Evolutionary conservation across 2,329 filamentous ascomycete species (phyloP).

Genomic region (Sarocladium brachiariae): DNA sequence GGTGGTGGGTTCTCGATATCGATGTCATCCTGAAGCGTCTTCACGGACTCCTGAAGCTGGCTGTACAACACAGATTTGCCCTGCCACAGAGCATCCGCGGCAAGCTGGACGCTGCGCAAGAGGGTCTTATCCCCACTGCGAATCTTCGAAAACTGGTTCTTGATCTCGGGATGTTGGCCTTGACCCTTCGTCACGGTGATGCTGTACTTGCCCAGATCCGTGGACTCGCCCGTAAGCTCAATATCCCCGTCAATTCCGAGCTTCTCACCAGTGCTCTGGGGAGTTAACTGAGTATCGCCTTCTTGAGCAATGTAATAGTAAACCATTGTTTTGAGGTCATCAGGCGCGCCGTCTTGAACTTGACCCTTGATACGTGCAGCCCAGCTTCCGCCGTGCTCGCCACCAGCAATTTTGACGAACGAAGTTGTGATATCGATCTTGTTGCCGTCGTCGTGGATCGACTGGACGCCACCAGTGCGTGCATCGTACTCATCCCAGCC

Average conservation of each 20-base stretch:
- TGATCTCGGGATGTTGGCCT: constrained; percentile 53
- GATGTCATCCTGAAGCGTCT: constrained; percentile 41
- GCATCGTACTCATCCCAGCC: constrained; percentile 98
- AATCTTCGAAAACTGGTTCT: constrained; percentile 58
- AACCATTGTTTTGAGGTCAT: constrained; percentile 65
- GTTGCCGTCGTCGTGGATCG: constrained; percentile 85
- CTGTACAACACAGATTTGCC: constrained; percentile 58
- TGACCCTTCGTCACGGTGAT: constrained; percentile 68
- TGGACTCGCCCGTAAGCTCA: constrained; percentile 61
- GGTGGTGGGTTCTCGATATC: constrained; percentile 65
- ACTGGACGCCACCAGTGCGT: constrained; percentile 77
- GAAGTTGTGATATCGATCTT: constrained; percentile 84
- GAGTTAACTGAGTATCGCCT: constrained; percentile 58
- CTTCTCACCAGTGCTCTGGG: constrained; percentile 42
- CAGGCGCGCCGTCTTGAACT: constrained; percentile 61
- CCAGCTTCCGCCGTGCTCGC: constrained; percentile 83
- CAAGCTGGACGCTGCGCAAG: constrained; percentile 63
- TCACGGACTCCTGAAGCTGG: constrained; percentile 44
- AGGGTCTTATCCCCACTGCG: constrained; percentile 72
- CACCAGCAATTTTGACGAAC: constrained; percentile 88
- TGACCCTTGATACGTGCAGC: constrained; percentile 79
- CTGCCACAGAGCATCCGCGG: constrained; percentile 73
- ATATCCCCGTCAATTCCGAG: constrained; percentile 54
- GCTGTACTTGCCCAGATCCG: constrained; percentile 71
- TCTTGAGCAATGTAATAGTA: constrained; percentile 81